phyloP scores from a whole-genome alignment of 2,329 filamentous ascomycete species.

The Trichoderma lentiforme region DNA sequence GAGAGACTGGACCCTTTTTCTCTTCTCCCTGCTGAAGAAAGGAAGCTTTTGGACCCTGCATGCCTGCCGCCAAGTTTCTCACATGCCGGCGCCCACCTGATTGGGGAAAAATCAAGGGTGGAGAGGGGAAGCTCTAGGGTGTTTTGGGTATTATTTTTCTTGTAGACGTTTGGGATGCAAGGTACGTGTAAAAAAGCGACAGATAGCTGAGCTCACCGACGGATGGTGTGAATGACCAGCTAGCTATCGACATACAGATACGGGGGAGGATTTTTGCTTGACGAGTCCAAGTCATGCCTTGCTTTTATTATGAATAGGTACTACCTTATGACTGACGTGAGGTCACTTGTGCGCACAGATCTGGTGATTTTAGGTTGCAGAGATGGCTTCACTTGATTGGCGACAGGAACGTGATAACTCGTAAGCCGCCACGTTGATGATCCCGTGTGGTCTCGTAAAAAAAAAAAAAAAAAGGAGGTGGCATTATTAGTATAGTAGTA shows the following conservation, averaged over 20 bases:
- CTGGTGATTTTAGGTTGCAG: not conserved
- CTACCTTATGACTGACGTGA: not conserved
- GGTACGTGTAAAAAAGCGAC: not conserved
- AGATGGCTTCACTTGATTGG: conserved; percentile 7
- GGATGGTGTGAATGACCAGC: not conserved
- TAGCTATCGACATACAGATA: not conserved
- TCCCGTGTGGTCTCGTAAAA: conserved; percentile 10
- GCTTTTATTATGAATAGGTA: not conserved
- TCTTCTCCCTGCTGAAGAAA: not conserved
- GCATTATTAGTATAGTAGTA: not conserved
- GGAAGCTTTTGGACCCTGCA: not conserved
- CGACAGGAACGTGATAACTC: not conserved
- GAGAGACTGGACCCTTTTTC: not conserved
- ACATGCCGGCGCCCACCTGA: not conserved
- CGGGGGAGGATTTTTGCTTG: not conserved
- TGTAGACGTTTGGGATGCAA: not conserved
- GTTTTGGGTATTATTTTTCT: conserved; percentile 12
- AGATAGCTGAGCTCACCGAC: not conserved
- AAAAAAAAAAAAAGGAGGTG: not conserved
- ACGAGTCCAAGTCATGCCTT: not conserved
- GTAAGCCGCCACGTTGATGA: conserved; percentile 17
- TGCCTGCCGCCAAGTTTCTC: not conserved
- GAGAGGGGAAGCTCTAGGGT: not conserved
- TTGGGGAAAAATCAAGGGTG: not conserved
- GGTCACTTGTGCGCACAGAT: not conserved